Evolutionary conservation across 495 filamentous ascomycete genomes (phyloP).

Genomic region (Schizothecium vesticola): DNA sequence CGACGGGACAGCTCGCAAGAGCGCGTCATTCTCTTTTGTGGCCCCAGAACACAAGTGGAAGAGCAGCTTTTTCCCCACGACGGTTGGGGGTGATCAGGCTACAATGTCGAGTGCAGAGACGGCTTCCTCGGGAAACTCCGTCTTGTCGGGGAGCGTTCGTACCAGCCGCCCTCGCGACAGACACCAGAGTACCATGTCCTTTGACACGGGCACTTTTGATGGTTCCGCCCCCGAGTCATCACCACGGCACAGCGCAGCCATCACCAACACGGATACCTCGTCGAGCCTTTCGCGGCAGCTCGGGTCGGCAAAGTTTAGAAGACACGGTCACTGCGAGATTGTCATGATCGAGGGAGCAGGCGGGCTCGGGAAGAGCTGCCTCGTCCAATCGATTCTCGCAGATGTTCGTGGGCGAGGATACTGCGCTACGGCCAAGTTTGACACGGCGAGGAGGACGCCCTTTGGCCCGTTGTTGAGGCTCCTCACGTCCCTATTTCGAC

Average conservation of each 20-base stretch:
- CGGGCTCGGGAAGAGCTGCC: constrained; percentile 77
- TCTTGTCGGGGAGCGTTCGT: constrained; percentile 19
- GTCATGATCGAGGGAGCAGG: constrained; percentile 69
- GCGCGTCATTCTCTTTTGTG: constrained; percentile 33
- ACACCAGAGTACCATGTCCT: constrained; percentile 27
- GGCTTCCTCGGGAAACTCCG: constrained; percentile 32
- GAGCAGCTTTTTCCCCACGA: constrained; percentile 30
- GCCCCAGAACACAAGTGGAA: constrained; percentile 45
- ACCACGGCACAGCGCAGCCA: constrained; percentile 23
- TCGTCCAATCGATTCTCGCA: constrained; percentile 71
- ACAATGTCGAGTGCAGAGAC: constrained; percentile 32
- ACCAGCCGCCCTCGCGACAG: constrained; percentile 34
- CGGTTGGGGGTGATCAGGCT: constrained; percentile 26
- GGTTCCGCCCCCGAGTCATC: constrained; percentile 23
- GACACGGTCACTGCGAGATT: constrained; percentile 68
- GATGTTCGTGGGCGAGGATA: constrained; percentile 71
- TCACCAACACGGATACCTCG: constrained; percentile 28
- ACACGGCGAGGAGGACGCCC: constrained; percentile 70
- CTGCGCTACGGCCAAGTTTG: constrained; percentile 79
- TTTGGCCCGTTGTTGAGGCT: constrained; percentile 80
- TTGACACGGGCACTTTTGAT: constrained; percentile 34
- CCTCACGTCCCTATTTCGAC: constrained; percentile 76
- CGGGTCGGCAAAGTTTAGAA: constrained; percentile 53
- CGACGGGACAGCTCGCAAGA: constrained; percentile 36
- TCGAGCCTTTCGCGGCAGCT: constrained; percentile 40